A percentile compares a stretch with the other conserved stretches of the same genome.
Conservation (phyloP, 805 yeast species). For the Hanseniaspora pseudoguilliermondii region DNA sequence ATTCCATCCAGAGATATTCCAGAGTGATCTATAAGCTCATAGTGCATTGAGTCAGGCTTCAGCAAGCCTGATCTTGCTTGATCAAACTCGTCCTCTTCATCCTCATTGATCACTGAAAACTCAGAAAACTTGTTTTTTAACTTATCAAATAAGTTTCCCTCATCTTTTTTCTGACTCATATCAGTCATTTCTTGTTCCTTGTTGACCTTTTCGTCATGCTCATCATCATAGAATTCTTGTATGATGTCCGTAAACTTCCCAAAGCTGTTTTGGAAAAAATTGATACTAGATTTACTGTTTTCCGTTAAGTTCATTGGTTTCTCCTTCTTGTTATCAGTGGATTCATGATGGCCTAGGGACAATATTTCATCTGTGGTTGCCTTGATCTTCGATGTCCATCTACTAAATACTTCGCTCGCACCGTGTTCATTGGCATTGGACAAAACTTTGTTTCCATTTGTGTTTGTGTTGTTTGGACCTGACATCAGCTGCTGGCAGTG, state of each 20-base stretch:
- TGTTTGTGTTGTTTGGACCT: background rate
- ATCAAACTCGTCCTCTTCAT: conserved; percentile 12
- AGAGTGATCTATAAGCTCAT: conserved; percentile 8
- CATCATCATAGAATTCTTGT: conserved; percentile 36
- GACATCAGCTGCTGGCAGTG: conserved; percentile 3
- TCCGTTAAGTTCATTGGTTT: background rate
- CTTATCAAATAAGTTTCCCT: conserved; percentile 6
- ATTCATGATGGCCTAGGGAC: conserved; percentile 1
- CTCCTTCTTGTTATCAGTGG: background rate
- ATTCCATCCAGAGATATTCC: conserved; percentile 7
- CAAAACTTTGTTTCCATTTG: background rate
- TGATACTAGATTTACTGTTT: background rate
- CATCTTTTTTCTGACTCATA: background rate
- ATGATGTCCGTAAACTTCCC: conserved; percentile 8
- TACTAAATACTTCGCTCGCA: conserved; percentile 6
- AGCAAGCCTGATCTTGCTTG: background rate
- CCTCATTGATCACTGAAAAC: conserved; percentile 10
- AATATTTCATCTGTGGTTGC: conserved; percentile 13
- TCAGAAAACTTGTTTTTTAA: conserved; percentile 9
- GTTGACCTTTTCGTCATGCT: conserved; percentile 3
- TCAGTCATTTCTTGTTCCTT: background rate
- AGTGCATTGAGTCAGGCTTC: background rate
- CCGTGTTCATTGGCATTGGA: background rate
- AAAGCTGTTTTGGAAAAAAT: conserved; percentile 11
- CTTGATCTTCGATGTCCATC: conserved; percentile 11